Conservation (phyloP, 495 filamentous ascomycete genomes). For the Penicillium fimorum region DNA sequence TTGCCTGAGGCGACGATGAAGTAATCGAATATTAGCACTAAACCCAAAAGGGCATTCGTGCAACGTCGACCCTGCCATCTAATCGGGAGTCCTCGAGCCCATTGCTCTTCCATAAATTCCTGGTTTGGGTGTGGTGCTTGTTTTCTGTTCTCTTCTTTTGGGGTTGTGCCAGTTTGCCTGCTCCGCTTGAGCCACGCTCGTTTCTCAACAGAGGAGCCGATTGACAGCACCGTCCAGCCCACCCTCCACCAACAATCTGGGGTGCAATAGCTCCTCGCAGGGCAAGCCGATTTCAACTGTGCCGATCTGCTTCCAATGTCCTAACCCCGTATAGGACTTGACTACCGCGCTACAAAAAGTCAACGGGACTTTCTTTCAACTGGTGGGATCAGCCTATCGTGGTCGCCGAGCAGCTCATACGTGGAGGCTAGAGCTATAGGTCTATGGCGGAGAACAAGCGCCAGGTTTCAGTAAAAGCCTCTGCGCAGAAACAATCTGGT, state of each 20-base stretch:
- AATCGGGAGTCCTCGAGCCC: slow-evolving; percentile 6
- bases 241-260: slow-evolving; percentile 3
- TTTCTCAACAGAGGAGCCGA: slow-evolving; percentile 11
- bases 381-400: background rate
- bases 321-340: slow-evolving; percentile 10
- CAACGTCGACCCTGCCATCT: slow-evolving; percentile 20
- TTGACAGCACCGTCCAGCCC: slow-evolving; percentile 4
- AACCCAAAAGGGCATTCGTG: slow-evolving; percentile 9
- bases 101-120: slow-evolving; percentile 10
- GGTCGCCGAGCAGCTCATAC: slow-evolving; percentile 4
- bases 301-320: slow-evolving; percentile 13
- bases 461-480: slow-evolving; percentile 42
- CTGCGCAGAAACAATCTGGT: slow-evolving; percentile 29
- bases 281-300: background rate
- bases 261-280: slow-evolving; percentile 7
- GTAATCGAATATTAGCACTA: slow-evolving; percentile 12
- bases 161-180: slow-evolving; percentile 7
- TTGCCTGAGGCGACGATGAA: slow-evolving; percentile 9
- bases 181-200: slow-evolving; percentile 12
- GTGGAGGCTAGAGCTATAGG: slow-evolving; percentile 8
- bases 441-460: slow-evolving; percentile 49
- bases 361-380: background rate
- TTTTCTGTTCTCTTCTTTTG: slow-evolving; percentile 11
- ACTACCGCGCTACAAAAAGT: background rate
- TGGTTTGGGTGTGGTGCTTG: slow-evolving; percentile 11